Percentiles rank a stretch among this genome's conserved stretches.
Conservation (phyloP, 148 eudicot species). For the Camellia granthamiana region DNA sequence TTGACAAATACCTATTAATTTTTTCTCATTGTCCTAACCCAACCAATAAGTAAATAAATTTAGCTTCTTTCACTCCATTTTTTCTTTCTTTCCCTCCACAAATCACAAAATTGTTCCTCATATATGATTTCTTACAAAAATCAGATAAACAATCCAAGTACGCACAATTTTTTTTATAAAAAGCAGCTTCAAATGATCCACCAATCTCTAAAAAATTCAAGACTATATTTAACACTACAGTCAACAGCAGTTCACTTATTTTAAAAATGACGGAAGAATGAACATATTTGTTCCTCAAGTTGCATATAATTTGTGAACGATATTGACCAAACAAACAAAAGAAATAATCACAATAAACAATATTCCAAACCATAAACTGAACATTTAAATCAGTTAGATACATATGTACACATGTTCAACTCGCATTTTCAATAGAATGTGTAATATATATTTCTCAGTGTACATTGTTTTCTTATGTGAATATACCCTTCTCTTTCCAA, state of each 20-base stretch:
- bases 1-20: too few species aligned
- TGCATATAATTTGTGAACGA: not conserved
- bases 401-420: too few species aligned
- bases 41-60: too few species aligned
- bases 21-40: too few species aligned
- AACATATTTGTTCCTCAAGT: not conserved
- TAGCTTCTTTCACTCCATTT: too few species aligned
- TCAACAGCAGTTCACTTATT: not conserved
- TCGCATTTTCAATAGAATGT: not conserved
- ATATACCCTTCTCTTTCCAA: not conserved
- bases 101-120: not conserved
- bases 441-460: not conserved
- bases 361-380: too few species aligned
- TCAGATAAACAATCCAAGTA: not conserved
- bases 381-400: too few species aligned
- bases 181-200: too few species aligned
- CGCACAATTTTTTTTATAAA: not conserved
- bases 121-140: not conserved
- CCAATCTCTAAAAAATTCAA: not conserved
- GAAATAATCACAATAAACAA: too few species aligned
- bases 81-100: too few species aligned
- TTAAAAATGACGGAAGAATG: constrained; percentile 2
- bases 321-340: too few species aligned
- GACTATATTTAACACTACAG: not conserved
- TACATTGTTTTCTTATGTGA: not conserved